Evolutionary conservation across 352 stramenopile genomes (phyloP).

Genomic region (Globisporangium paroecandrum): DNA sequence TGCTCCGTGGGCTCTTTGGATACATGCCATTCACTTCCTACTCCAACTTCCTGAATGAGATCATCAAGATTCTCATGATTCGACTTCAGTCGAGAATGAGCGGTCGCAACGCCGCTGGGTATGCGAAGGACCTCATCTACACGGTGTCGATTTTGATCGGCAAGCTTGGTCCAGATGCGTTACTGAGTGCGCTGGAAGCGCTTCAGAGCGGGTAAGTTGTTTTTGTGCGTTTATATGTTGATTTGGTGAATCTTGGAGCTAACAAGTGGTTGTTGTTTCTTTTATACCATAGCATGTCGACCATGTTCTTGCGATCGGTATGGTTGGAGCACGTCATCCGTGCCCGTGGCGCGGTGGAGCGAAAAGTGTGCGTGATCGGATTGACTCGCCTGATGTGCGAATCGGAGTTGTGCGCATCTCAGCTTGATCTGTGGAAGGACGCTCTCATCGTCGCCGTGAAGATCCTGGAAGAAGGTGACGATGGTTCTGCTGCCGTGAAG

Average conservation of each 20-base stretch:
- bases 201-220: constrained; percentile 81
- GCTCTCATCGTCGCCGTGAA: constrained; percentile 45
- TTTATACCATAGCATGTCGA: constrained; percentile 71
- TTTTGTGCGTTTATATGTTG: constrained; percentile 20
- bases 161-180: constrained; percentile 79
- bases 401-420: constrained; percentile 51
- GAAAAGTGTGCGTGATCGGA: constrained; percentile 67
- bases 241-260: constrained; percentile 17
- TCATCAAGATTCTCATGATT: constrained; percentile 95
- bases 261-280: constrained; percentile 24
- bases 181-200: constrained; percentile 80
- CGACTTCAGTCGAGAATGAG: constrained; percentile 91
- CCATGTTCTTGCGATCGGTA: constrained; percentile 88
- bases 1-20: constrained; percentile 89
- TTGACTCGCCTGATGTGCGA: constrained; percentile 76
- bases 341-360: constrained; percentile 51
- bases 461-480: constrained; percentile 64
- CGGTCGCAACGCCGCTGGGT: constrained; percentile 74
- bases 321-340: constrained; percentile 85
- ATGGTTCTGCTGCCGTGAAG: constrained; percentile 49
- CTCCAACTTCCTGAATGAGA: constrained; percentile 81
- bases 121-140: constrained; percentile 89
- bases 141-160: constrained; percentile 86
- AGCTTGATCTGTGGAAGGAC: constrained; percentile 53
- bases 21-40: constrained; percentile 80